These are phyloP conservation scores for Moniliella sp. DNA, from an alignment of 1,284 basidiomycete species.

Conservation along the genomic window DNA sequence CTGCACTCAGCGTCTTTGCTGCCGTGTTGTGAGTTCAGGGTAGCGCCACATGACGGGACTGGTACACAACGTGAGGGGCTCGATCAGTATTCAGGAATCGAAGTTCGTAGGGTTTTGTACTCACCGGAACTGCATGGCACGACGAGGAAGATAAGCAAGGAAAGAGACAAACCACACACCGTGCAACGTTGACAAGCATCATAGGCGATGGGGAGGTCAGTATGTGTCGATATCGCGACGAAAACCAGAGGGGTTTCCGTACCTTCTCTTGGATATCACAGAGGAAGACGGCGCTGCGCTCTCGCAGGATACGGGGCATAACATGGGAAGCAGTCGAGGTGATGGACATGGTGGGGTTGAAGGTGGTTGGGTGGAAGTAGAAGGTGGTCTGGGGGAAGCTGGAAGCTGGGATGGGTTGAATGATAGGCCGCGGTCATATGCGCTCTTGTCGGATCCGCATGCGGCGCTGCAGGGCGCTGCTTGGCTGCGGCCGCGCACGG, in stretches of 20 bases:
- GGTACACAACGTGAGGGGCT: not conserved
- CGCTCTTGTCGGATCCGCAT: no score
- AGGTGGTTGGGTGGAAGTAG: no score
- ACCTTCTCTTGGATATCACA: slow-evolving; percentile 24
- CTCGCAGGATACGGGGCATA: slow-evolving; percentile 9
- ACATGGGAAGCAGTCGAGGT: no score
- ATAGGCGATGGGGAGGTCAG: not conserved
- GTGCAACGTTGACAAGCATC: not conserved
- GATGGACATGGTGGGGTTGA: no score
- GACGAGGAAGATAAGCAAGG: not conserved
- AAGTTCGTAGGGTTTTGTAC: not conserved
- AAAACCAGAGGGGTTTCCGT: not conserved
- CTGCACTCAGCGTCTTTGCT: slow-evolving; percentile 16
- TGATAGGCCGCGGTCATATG: no score
- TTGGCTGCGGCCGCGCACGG: no score
- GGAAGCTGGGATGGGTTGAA: no score
- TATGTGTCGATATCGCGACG: not conserved
- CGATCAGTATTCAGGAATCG: not conserved
- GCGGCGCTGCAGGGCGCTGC: no score
- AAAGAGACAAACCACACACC: not conserved
- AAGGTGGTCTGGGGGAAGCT: no score
- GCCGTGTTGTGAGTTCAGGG: slow-evolving; percentile 12
- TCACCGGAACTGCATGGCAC: not conserved
- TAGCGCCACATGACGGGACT: slow-evolving; percentile 18
- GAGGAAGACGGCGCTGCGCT: slow-evolving; percentile 20